Conservation (phyloP, 345 rosid genomes). For the Psidium friedrichsthalianum region DNA sequence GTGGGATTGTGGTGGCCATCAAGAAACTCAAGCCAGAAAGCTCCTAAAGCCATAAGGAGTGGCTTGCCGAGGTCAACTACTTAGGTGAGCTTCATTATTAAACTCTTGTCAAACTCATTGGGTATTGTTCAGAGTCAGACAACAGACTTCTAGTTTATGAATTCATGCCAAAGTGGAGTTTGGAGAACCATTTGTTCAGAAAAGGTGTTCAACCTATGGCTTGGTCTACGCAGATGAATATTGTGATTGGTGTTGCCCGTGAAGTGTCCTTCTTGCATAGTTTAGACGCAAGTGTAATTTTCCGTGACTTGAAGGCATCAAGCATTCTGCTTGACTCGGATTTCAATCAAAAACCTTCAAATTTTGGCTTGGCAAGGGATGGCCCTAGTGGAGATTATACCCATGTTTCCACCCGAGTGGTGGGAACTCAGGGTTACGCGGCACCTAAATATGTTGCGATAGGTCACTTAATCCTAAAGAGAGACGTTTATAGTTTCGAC, state of each 20-base stretch:
- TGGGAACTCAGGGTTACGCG: slow-evolving; percentile 86
- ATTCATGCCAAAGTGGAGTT: slow-evolving; percentile 78
- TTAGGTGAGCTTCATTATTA: slow-evolving; percentile 65
- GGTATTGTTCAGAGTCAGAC: slow-evolving; percentile 61
- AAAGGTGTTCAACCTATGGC: slow-evolving; percentile 48
- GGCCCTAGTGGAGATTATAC: slow-evolving; percentile 86
- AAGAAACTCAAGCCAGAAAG: slow-evolving; percentile 56
- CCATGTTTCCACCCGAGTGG: slow-evolving; percentile 79
- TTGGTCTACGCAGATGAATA: slow-evolving; percentile 42
- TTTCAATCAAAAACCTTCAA: slow-evolving; percentile 69
- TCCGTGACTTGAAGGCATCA: slow-evolving; percentile 62
- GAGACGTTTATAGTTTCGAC: too few species aligned
- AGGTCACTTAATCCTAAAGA: too few species aligned
- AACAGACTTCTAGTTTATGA: slow-evolving; percentile 74
- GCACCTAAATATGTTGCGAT: slow-evolving; percentile 93
- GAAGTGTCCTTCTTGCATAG: slow-evolving; percentile 56
- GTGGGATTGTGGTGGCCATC: slow-evolving; percentile 49
- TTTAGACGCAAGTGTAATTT: slow-evolving; percentile 48
- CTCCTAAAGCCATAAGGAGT: slow-evolving; percentile 66
- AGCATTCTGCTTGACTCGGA: slow-evolving; percentile 61
- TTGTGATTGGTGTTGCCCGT: slow-evolving; percentile 37
- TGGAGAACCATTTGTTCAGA: slow-evolving; percentile 84
- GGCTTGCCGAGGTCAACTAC: slow-evolving; percentile 89
- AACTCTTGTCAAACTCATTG: slow-evolving; percentile 79
- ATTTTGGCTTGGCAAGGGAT: slow-evolving; percentile 88